Evolutionary conservation across 2,329 filamentous ascomycete genomes (phyloP), one percentile per base, ranked within the genome.

Genomic region (Parafenestella ontariensis): DNA sequence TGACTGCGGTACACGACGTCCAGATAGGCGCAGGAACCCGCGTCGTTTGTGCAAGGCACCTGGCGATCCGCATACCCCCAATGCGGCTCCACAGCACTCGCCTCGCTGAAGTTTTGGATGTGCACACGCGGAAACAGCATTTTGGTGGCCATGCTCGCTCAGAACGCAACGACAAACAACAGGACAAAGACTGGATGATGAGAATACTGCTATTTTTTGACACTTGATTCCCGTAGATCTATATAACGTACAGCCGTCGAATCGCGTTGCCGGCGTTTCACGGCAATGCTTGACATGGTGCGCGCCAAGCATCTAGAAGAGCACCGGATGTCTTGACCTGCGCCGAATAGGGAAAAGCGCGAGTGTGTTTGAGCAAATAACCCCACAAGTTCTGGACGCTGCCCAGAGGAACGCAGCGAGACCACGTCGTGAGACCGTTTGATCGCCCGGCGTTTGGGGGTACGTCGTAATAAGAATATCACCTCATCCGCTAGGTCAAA

Each of bases 1-100:
- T 86, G 84, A 56, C 77, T 78, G 48, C 74, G 74, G 61, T 86
- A 87, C 11, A 85, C 82, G 3, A 75, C 75, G 61, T 85, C 82
- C 24, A 86, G 76, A 66, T 88, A 88, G 31, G 73, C 79, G 66
- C 85, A 88, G 5, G 82, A 83, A 1, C 84, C 85, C 0, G 75
- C 64, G 68, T 87, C 85, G 56, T 80, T 86, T 21, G 78, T 82
- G 68, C 85, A 88, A 21, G 85, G 85, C 0, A 86, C 46, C 1
- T 80, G 76, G 18, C 84, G 80, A 47, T 77, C 76, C 2, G 77
- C 74, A 64, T 87, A 87, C 0, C 82, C 85, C 84, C 84, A 88
- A 62, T 86, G 82, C 43, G 74, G 76, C 62, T 79, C 76, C 20
- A 81, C 49, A 13, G 54, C 54, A 5, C 58, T 51, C 26, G 76